Evolutionary conservation across 75 land plant genomes (phyloP).

Genomic region (Cupressus sempervirens): DNA sequence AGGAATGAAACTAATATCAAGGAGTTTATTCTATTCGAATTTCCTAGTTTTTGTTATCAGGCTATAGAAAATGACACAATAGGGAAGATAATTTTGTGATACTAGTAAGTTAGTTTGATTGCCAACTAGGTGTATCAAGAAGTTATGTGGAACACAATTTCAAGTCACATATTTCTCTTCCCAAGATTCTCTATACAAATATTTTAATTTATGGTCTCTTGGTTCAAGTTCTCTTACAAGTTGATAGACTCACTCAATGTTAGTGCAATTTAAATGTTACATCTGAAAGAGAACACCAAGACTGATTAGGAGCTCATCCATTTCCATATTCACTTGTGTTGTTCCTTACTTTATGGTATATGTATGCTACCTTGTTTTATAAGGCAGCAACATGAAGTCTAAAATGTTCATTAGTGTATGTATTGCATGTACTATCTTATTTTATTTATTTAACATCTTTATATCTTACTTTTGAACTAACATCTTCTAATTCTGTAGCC

Average conservation of each 20-base stretch:
- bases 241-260: neutral
- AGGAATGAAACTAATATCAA: neutral
- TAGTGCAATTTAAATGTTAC: too few relatives aligned
- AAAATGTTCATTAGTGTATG: neutral
- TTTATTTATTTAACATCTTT: neutral
- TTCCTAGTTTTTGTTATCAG: neutral
- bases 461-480: neutral
- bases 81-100: neutral
- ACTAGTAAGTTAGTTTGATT: too few relatives aligned
- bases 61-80: neutral
- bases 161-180: too few relatives aligned
- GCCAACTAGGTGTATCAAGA: too few relatives aligned
- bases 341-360: neutral
- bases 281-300: too few relatives aligned
- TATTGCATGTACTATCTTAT: neutral
- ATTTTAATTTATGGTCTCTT: neutral
- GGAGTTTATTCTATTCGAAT: neutral
- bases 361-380: neutral
- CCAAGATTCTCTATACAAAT: neutral
- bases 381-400: neutral
- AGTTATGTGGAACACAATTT: too few relatives aligned
- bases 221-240: neutral
- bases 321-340: too few relatives aligned
- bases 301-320: too few relatives aligned
- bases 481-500: conserved; percentile 35